phyloP scores from a whole-genome alignment of 192 early-diverging fungal genomes.

The Spizellomyces sp. region DNA sequence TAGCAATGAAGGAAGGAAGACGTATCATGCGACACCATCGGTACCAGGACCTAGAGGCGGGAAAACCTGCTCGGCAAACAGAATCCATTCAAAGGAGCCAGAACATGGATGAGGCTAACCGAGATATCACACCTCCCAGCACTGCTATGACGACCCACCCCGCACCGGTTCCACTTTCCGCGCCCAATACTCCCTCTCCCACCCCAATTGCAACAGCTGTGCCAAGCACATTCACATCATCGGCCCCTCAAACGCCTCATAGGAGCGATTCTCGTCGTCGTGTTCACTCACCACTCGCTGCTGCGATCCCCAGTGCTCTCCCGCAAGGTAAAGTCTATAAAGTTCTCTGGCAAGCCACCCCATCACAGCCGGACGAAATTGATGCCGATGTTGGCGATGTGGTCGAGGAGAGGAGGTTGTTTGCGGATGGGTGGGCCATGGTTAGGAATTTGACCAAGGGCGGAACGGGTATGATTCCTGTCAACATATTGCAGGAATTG shows the following conservation, averaged over 20 bases:
- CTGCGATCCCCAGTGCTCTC: not conserved
- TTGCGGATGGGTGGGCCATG: conserved; percentile 36
- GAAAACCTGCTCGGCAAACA: not conserved
- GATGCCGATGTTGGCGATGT: conserved; percentile 21
- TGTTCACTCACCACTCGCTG: conserved; percentile 9
- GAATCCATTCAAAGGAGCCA: not conserved
- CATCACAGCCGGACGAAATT: conserved; percentile 25
- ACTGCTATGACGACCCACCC: not conserved
- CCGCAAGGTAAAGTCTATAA: conserved; percentile 8
- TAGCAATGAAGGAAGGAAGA: conserved; percentile 1
- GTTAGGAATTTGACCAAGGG: conserved; percentile 17
- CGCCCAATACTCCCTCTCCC: not conserved
- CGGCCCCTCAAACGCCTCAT: conserved; percentile 14
- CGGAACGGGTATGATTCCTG: conserved; percentile 26
- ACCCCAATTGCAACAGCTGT: not conserved
- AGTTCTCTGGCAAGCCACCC: conserved; percentile 16
- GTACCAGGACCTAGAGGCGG: not conserved
- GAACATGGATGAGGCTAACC: not conserved
- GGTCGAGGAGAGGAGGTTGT: conserved; percentile 22
- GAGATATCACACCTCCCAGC: not conserved
- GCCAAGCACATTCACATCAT: not conserved
- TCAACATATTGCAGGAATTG: conserved; percentile 10
- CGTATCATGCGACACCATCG: not conserved
- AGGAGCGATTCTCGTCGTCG: conserved; percentile 25
- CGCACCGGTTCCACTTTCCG: not conserved